Evolutionary conservation across 768 basidiomycete genomes (phyloP).

Genomic region (Polyporus arcularius): DNA sequence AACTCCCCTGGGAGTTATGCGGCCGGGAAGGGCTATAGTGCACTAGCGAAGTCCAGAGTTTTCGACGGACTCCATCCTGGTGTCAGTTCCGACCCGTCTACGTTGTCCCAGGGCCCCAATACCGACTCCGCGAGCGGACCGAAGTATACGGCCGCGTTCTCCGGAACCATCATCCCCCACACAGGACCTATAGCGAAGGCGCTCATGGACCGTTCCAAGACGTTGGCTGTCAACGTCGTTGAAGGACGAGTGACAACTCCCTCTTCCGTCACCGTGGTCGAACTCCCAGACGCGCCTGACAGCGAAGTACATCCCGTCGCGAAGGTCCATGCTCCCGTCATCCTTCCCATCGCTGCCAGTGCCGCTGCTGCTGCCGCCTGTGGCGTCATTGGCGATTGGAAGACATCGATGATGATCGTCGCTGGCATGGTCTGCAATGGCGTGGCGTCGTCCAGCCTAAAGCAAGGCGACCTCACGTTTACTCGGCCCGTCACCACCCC

Average conservation of each 20-base stretch:
- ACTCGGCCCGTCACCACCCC: neutral
- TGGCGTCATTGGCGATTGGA: constrained; percentile 12
- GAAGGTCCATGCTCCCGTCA: constrained; percentile 4
- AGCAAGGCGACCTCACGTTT: constrained; percentile 13
- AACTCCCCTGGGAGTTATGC: constrained; percentile 13
- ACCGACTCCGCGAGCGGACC: neutral
- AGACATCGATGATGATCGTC: constrained; percentile 8
- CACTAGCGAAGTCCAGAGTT: constrained; percentile 1
- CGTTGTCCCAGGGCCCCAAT: neutral
- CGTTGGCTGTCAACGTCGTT: neutral
- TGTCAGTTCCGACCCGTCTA: constrained; percentile 4
- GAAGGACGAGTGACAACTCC: constrained; percentile 14
- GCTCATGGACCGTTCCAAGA: neutral
- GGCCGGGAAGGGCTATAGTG: neutral
- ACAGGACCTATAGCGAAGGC: constrained; percentile 3
- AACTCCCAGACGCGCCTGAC: constrained; percentile 2
- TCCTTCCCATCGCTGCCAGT: constrained; percentile 15
- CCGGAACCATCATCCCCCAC: neutral
- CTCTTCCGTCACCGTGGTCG: constrained; percentile 8
- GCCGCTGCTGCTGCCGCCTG: constrained; percentile 9
- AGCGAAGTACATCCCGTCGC: constrained; percentile 9
- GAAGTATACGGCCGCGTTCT: constrained; percentile 10
- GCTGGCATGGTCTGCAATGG: constrained; percentile 12
- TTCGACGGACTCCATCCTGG: constrained; percentile 14
- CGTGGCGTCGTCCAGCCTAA: neutral